A percentile compares a stretch with the other conserved stretches of the same genome.
Conservation (phyloP, 1,284 basidiomycete genomes). For the Sphagnurus paluster region DNA sequence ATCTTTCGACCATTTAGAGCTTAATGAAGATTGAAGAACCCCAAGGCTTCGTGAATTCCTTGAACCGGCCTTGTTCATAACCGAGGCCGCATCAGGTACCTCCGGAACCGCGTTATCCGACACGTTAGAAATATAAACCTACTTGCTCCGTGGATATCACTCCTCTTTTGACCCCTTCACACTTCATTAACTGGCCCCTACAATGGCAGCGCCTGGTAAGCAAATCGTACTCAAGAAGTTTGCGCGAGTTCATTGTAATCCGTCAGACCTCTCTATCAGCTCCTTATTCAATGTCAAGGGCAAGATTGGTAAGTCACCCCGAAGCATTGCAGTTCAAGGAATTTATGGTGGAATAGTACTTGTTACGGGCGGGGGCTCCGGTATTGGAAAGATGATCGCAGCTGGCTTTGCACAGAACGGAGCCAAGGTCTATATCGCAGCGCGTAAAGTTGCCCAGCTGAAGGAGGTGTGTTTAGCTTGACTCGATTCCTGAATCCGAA, state of each 20-base stretch:
- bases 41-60: background rate
- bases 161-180: background rate
- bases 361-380: constrained; percentile 79
- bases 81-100: constrained; percentile 11
- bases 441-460: constrained; percentile 76
- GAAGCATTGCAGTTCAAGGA: background rate
- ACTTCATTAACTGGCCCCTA: background rate
- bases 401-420: constrained; percentile 80
- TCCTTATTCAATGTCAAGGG: constrained; percentile 75
- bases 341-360: constrained; percentile 47
- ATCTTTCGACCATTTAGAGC: background rate
- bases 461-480: constrained; percentile 62
- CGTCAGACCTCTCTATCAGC: constrained; percentile 54
- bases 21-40: constrained; percentile 1
- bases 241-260: background rate
- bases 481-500: background rate
- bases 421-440: constrained; percentile 84
- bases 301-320: constrained; percentile 59
- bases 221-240: background rate
- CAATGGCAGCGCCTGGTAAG: constrained; percentile 17
- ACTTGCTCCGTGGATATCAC: constrained; percentile 1
- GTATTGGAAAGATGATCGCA: constrained; percentile 82
- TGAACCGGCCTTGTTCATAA: constrained; percentile 9
- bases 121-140: constrained; percentile 8
- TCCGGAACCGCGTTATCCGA: constrained; percentile 8